Base-by-base conservation (phyloP, 768 basidiomycete species). In the Candolleomyces eurysporus region DNA sequence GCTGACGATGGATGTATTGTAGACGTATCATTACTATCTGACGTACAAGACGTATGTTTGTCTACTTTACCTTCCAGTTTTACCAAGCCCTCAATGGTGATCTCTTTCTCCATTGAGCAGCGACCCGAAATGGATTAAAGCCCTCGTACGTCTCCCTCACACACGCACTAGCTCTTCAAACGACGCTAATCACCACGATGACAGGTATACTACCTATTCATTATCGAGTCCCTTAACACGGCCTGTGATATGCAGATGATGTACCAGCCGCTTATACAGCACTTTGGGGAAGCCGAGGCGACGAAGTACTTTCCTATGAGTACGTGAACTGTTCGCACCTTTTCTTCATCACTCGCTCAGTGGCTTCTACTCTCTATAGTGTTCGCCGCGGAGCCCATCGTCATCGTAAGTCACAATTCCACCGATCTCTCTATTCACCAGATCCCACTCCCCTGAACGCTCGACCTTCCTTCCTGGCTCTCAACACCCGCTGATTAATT, bases 221-320 rank as follows among this genome's bases (percentile, higher is more conserved):
- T 76, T 16, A 61, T 76, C n/a, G 81, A 82, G 59, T 76, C 78
- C 0, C 57, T 76, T 1, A 82, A 82, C 60, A 80, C 80, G 3
- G 79, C 66, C 5, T 76, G 75, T 62, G 76, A 79, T 64, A 78
- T 82, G 57, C 73, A 71, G 6, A 76, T 82, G 66, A 75, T 82
- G 67, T 83, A 77, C 54, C 75, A 83, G 60, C 80, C 81, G 0
- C 71, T 83, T 1, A 79, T 83, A 22, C 53, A 70, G 32, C 67
- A 78, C 60, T 82, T 76, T 61, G 72, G 66, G 32, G 50, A 58
- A n/a, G 58, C 64, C 22, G 65, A 61, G 22, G 68, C 72, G 9
- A 65, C 66, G 13, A 65, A 51, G 3, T 66, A 61, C 22, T 71
- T 73, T 40, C 73, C 75, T 5, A 66, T 66, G 11, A 66, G 73